Conservation (phyloP, 805 yeast genomes). For the Wickerhamomyces xylosicus region DNA sequence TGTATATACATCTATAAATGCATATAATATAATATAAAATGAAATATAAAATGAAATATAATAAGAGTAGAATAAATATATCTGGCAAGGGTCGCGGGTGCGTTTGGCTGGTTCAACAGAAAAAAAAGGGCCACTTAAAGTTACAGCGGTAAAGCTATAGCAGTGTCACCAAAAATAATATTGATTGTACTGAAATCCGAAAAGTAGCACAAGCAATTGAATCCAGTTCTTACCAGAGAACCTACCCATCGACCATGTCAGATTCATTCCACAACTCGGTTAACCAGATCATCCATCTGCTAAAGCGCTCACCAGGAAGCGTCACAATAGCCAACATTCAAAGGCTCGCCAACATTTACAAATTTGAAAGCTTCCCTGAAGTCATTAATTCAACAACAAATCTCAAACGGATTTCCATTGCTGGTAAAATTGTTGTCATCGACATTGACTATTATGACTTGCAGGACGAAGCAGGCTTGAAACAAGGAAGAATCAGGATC, state of each 20-base stretch:
- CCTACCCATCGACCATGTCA: constrained; percentile 11
- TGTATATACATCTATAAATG: not conserved
- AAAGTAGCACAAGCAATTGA: too few relatives aligned
- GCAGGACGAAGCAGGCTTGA: not conserved
- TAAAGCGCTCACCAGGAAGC: constrained; percentile 14
- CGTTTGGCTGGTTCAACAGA: too few relatives aligned
- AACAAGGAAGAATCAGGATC: constrained; percentile 7
- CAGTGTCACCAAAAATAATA: too few relatives aligned
- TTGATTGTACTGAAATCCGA: too few relatives aligned
- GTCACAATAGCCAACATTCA: constrained; percentile 17
- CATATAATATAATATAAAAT: not conserved
- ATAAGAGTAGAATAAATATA: too few relatives aligned
- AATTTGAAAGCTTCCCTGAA: constrained; percentile 18
- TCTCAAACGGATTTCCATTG: constrained; percentile 14
- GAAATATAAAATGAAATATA: too few relatives aligned
- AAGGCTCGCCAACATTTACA: constrained; percentile 17
- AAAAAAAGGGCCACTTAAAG: too few relatives aligned
- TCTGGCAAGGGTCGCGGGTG: too few relatives aligned
- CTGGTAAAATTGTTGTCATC: constrained; percentile 19
- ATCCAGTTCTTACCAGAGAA: too few relatives aligned
- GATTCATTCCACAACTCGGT: constrained; percentile 16
- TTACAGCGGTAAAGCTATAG: too few relatives aligned
- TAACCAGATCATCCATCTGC: constrained; percentile 9
- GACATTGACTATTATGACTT: constrained; percentile 17
- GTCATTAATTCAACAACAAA: constrained; percentile 5